phyloP scores from a whole-genome alignment of 2,329 filamentous ascomycete genomes.

The Zalaria sp. region DNA sequence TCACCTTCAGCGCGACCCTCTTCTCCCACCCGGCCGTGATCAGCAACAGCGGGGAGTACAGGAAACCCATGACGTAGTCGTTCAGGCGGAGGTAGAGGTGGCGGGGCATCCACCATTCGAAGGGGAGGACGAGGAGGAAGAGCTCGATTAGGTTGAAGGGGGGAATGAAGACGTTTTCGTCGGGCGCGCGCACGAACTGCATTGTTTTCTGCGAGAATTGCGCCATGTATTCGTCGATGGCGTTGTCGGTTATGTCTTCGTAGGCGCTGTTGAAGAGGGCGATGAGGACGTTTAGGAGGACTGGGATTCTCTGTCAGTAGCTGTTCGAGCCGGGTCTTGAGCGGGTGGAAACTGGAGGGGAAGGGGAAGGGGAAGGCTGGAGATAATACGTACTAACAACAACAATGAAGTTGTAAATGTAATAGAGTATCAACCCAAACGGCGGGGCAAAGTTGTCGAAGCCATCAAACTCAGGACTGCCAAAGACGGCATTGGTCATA shows the following conservation, averaged over 20 bases:
- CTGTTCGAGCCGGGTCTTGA: too few relatives aligned
- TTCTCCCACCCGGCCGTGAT: constrained; percentile 47
- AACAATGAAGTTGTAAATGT: constrained; percentile 93
- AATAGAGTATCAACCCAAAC: constrained; percentile 91
- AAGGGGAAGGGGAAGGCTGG: too few relatives aligned
- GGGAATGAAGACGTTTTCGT: constrained; percentile 96
- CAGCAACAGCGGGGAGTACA: constrained; percentile 75
- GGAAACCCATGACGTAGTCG: constrained; percentile 69
- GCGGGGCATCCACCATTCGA: constrained; percentile 92
- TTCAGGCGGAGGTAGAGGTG: constrained; percentile 66
- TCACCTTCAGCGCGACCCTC: constrained; percentile 50
- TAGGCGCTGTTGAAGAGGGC: constrained; percentile 95
- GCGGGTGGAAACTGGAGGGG: too few relatives aligned
- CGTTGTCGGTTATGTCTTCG: constrained; percentile 83
- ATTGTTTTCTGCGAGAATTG: constrained; percentile 90
- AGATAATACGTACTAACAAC: constrained; percentile 50
- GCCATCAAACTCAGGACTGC: constrained; percentile 74
- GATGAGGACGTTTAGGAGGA: constrained; percentile 91
- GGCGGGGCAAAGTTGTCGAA: constrained; percentile 87
- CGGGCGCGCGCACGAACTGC: constrained; percentile 89
- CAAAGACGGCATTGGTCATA: constrained; percentile 85
- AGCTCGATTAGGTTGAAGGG: constrained; percentile 92
- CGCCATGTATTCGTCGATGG: constrained; percentile 88
- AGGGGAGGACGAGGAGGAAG: constrained; percentile 58
- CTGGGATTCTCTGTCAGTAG: constrained; percentile 13